Percentiles rank a stretch among this genome's conserved stretches.
These are phyloP conservation scores for Gossypium trilobum DNA, from an alignment of 441 rosid genomes.

Conservation along the genomic window DNA sequence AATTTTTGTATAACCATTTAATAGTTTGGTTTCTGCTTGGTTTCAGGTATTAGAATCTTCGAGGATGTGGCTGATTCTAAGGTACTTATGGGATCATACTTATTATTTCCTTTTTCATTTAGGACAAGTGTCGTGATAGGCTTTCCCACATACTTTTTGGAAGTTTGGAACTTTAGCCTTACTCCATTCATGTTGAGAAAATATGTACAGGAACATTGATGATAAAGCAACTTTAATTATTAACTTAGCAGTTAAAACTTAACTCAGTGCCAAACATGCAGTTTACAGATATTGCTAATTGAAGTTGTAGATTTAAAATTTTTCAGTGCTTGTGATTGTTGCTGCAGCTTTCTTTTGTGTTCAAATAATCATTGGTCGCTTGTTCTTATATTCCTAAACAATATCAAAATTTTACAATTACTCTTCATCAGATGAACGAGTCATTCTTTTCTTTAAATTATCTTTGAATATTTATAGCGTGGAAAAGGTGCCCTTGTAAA, in stretches of 20 bases:
- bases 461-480: constrained; percentile 40
- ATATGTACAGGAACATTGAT: neutral
- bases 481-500: constrained; percentile 81
- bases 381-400: neutral
- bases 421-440: neutral
- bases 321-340: neutral
- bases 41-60: constrained; percentile 86
- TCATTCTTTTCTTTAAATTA: neutral
- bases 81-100: constrained; percentile 35
- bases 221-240: neutral
- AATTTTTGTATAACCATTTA: neutral
- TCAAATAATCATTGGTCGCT: neutral
- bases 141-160: neutral
- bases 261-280: neutral
- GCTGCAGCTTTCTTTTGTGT: constrained; percentile 4
- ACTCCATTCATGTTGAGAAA: neutral
- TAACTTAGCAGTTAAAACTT: neutral
- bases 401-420: constrained; percentile 6
- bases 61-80: constrained; percentile 77
- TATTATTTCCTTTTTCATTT: neutral
- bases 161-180: neutral
- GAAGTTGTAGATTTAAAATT: constrained; percentile 8
- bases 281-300: neutral
- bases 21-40: constrained; percentile 14
- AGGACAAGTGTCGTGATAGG: constrained; percentile 2